These are phyloP conservation scores for Saccharomycopsis babjevae DNA, from an alignment of 805 yeast species.

Conservation along the genomic window DNA sequence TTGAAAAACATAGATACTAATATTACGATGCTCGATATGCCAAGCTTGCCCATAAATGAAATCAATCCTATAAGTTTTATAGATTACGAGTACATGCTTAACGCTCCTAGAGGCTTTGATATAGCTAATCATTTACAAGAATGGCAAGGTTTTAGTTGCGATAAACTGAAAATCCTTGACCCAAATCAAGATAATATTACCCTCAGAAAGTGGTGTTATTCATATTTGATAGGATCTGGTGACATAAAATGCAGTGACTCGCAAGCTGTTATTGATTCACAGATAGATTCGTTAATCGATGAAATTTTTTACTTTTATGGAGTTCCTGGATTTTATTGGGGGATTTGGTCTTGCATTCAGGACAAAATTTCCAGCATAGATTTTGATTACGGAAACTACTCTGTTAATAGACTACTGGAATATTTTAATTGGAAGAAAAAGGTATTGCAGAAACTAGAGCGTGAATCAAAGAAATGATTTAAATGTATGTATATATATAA, in stretches of 20 bases:
- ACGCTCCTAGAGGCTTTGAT: constrained; percentile 66
- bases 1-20: background rate
- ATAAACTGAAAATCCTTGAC: constrained; percentile 45
- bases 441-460: background rate
- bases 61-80: constrained; percentile 44
- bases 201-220: constrained; percentile 47
- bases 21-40: background rate
- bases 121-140: constrained; percentile 68
- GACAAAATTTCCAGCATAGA: constrained; percentile 59
- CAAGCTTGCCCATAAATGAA: background rate
- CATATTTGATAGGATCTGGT: constrained; percentile 33
- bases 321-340: constrained; percentile 79
- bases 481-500: background rate
- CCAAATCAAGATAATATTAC: constrained; percentile 35
- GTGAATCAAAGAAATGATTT: background rate
- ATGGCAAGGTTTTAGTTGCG: constrained; percentile 78
- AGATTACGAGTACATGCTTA: constrained; percentile 64
- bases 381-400: constrained; percentile 57
- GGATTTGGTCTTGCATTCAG: constrained; percentile 74
- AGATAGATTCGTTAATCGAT: constrained; percentile 36
- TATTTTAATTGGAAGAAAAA: constrained; percentile 56
- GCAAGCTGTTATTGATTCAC: constrained; percentile 13
- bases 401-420: constrained; percentile 49
- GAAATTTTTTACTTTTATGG: constrained; percentile 61
- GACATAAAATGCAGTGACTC: background rate